Evolutionary conservation across 2,329 filamentous ascomycete genomes (phyloP).

Genomic region (Podosphaera xanthii): DNA sequence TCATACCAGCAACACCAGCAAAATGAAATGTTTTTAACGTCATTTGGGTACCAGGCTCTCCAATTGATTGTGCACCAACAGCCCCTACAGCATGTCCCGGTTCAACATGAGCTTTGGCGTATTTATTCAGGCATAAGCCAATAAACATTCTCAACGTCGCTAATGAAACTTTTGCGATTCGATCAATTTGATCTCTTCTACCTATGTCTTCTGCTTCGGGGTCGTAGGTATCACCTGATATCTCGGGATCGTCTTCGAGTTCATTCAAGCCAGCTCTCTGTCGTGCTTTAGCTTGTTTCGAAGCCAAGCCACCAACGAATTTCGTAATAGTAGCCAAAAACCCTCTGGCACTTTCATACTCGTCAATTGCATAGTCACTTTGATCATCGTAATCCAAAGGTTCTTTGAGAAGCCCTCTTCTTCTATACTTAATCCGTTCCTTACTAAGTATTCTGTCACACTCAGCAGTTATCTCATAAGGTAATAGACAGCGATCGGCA

Average conservation of each 20-base stretch:
- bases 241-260: conserved; percentile 17
- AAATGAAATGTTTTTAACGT: conserved; percentile 99
- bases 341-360: conserved; percentile 59
- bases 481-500: conserved; percentile 46
- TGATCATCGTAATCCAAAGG: conserved; percentile 47
- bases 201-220: conserved; percentile 12
- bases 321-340: conserved; percentile 61
- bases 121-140: conserved; percentile 64
- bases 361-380: conserved; percentile 46
- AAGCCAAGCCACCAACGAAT: conserved; percentile 42
- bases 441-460: conserved; percentile 44
- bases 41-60: conserved; percentile 97
- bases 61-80: conserved; percentile 91
- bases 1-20: conserved; percentile 97
- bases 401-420: conserved; percentile 36
- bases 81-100: conserved; percentile 91
- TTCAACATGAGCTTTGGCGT: conserved; percentile 75
- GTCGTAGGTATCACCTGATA: conserved; percentile 13
- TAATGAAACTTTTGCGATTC: conserved; percentile 64
- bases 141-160: conserved; percentile 57
- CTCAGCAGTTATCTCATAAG: conserved; percentile 46
- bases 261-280: conserved; percentile 27
- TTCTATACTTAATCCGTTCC: conserved; percentile 40
- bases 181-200: conserved; percentile 25
- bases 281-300: conserved; percentile 33